Conservation (phyloP, 192 early-diverging fungal species). For the Thoreauomyces humboldtii region DNA sequence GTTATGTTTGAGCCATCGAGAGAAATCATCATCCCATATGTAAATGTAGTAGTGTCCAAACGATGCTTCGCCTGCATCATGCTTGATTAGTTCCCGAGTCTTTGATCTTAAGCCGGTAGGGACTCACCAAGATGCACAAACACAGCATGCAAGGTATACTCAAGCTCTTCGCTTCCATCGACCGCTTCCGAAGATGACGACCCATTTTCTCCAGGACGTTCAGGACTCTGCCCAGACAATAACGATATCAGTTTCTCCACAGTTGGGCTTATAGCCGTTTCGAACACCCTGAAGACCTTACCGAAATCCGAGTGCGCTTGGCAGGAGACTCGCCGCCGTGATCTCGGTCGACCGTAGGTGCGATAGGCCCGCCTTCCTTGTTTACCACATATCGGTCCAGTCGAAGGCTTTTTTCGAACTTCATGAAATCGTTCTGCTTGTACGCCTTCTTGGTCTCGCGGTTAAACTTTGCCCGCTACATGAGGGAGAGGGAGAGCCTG, state of each 20-base stretch:
- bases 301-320: too few relatives aligned
- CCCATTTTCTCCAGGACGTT: too few relatives aligned
- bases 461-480: constrained; percentile 39
- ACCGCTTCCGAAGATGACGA: too few relatives aligned
- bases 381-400: constrained; percentile 30
- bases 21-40: constrained; percentile 24
- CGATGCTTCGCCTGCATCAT: constrained; percentile 37
- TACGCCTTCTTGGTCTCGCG: constrained; percentile 15
- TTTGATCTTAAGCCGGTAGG: background rate
- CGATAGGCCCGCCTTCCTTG: too few relatives aligned
- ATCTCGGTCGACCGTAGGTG: too few relatives aligned
- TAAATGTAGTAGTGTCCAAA: constrained; percentile 46
- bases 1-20: constrained; percentile 43
- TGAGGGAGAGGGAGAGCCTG: too few relatives aligned
- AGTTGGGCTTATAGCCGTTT: too few relatives aligned
- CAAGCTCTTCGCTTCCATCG: too few relatives aligned
- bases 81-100: background rate
- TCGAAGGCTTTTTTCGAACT: constrained; percentile 24
- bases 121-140: constrained; percentile 32
- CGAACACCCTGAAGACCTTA: too few relatives aligned
- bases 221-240: too few relatives aligned
- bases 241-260: too few relatives aligned
- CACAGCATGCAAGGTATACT: constrained; percentile 35
- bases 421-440: constrained; percentile 35
- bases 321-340: too few relatives aligned